Conservation (phyloP, 805 yeast species). For the Lachancea kluyveri region DNA sequence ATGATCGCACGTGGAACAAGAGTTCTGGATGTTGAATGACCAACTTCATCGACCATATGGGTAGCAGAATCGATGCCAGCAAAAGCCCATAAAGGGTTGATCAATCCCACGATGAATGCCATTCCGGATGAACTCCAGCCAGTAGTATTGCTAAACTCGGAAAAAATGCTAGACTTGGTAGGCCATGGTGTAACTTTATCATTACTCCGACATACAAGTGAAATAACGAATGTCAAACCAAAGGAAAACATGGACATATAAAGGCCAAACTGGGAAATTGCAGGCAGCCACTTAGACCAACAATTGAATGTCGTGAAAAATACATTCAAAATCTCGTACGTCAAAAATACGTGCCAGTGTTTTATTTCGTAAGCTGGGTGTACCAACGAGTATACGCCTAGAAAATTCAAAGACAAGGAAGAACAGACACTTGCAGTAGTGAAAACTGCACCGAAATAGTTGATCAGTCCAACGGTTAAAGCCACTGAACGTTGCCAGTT, state of each 20-base stretch:
- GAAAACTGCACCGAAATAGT: conserved; percentile 56
- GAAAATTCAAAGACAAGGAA: conserved; percentile 44
- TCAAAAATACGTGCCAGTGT: conserved; percentile 51
- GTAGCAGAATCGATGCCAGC: conserved; percentile 66
- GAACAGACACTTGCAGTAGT: conserved; percentile 56
- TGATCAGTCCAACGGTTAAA: conserved; percentile 54
- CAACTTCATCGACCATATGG: conserved; percentile 60
- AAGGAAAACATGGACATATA: conserved; percentile 49
- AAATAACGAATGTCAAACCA: conserved; percentile 45
- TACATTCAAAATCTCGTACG: conserved; percentile 40
- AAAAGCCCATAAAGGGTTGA: conserved; percentile 67
- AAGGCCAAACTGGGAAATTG: conserved; percentile 42
- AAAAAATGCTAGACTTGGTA: conserved; percentile 47
- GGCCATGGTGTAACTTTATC: conserved; percentile 34
- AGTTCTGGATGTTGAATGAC: conserved; percentile 21
- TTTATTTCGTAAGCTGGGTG: conserved; percentile 32
- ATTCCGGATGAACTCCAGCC: conserved; percentile 57
- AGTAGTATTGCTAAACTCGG: conserved; percentile 45
- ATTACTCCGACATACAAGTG: conserved; percentile 47
- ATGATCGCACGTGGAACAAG: conserved; percentile 57
- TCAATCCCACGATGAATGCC: conserved; percentile 63
- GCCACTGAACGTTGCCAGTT: conserved; percentile 31
- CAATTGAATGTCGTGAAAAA: conserved; percentile 42
- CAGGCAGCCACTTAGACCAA: conserved; percentile 48
- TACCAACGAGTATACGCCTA: conserved; percentile 43